Evolutionary conservation across 1,284 basidiomycete species (phyloP).

Genomic region (Cutaneotrichosporon curvatum): DNA sequence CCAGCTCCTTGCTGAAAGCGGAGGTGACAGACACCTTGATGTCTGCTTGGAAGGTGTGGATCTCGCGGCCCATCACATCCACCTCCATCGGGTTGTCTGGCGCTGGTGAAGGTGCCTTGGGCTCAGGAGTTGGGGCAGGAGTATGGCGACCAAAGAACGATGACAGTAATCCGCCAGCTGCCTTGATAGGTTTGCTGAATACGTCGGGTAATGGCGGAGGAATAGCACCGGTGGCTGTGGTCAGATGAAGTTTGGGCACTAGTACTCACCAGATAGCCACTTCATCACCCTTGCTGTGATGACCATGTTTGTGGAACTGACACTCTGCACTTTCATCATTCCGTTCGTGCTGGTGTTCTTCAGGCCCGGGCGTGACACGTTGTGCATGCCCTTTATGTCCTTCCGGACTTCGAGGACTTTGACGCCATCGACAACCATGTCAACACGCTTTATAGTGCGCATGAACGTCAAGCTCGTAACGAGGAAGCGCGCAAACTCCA

Average conservation of each 20-base stretch:
- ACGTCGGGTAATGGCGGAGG: slow-evolving; percentile 26
- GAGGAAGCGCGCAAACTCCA: slow-evolving; percentile 84
- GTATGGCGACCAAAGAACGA: slow-evolving; percentile 45
- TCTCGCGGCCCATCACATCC: slow-evolving; percentile 60
- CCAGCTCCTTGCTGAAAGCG: slow-evolving; percentile 69
- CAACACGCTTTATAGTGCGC: slow-evolving; percentile 66
- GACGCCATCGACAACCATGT: slow-evolving; percentile 70
- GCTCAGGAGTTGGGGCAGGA: slow-evolving; percentile 42
- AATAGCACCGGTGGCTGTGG: slow-evolving; percentile 55
- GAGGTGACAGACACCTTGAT: slow-evolving; percentile 66
- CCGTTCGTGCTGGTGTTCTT: slow-evolving; percentile 46
- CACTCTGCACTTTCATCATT: slow-evolving; percentile 62
- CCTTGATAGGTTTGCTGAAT: slow-evolving; percentile 47
- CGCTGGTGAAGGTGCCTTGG: slow-evolving; percentile 44
- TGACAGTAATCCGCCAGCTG: slow-evolving; percentile 71
- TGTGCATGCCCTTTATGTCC: slow-evolving; percentile 55
- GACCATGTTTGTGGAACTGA: slow-evolving; percentile 63
- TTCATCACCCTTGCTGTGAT: slow-evolving; percentile 78
- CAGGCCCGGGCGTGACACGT: slow-evolving; percentile 53
- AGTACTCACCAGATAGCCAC: slow-evolving; percentile 51
- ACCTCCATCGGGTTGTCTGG: slow-evolving; percentile 54
- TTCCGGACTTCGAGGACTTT: slow-evolving; percentile 71
- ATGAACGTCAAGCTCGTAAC: slow-evolving; percentile 94
- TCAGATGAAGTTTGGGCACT: neutral
- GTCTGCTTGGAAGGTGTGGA: slow-evolving; percentile 77